These are phyloP conservation scores for Oemleria cerasiformis DNA, from an alignment of 306 rosid species.

Conservation along the genomic window DNA sequence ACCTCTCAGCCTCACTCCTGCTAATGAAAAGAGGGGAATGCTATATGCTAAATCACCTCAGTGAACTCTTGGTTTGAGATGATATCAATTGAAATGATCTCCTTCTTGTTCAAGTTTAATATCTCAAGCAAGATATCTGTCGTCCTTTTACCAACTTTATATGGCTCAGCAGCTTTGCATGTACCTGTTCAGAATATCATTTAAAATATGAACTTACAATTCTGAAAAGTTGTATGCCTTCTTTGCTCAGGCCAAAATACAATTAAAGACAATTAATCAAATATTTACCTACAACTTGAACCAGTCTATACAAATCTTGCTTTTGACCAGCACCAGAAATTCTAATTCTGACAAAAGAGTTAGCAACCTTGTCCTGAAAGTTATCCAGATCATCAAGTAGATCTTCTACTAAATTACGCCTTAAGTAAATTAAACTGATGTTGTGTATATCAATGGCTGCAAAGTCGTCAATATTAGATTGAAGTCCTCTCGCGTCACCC, in stretches of 20 bases:
- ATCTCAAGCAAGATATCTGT: slow-evolving; percentile 79
- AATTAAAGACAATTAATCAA: slow-evolving; percentile 20
- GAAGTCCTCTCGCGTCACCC: slow-evolving; percentile 72
- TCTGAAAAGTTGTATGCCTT: slow-evolving; percentile 14
- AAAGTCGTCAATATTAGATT: slow-evolving; percentile 83
- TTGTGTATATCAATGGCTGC: slow-evolving; percentile 95
- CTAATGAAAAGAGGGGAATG: neutral
- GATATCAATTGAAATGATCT: slow-evolving; percentile 81
- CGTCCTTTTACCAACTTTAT: slow-evolving; percentile 97
- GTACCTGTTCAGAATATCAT: slow-evolving; percentile 68
- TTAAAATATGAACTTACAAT: slow-evolving; percentile 13
- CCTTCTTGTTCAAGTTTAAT: slow-evolving; percentile 95
- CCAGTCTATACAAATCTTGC: slow-evolving; percentile 99
- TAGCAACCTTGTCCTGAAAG: slow-evolving; percentile 74
- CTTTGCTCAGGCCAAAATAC: slow-evolving; percentile 14
- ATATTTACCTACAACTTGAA: slow-evolving; percentile 87
- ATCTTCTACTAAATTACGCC: slow-evolving; percentile 89
- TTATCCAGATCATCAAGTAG: slow-evolving; percentile 74
- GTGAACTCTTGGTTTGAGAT: slow-evolving; percentile 99
- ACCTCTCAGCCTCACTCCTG: neutral
- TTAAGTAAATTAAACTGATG: slow-evolving; percentile 84
- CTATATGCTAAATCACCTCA: slow-evolving; percentile 64
- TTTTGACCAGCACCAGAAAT: slow-evolving; percentile 95
- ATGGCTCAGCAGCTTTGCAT: slow-evolving; percentile 87
- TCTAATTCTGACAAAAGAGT: slow-evolving; percentile 94